phyloP scores from a whole-genome alignment of 2,329 filamentous ascomycete species.

The Diaporthe capsici region DNA sequence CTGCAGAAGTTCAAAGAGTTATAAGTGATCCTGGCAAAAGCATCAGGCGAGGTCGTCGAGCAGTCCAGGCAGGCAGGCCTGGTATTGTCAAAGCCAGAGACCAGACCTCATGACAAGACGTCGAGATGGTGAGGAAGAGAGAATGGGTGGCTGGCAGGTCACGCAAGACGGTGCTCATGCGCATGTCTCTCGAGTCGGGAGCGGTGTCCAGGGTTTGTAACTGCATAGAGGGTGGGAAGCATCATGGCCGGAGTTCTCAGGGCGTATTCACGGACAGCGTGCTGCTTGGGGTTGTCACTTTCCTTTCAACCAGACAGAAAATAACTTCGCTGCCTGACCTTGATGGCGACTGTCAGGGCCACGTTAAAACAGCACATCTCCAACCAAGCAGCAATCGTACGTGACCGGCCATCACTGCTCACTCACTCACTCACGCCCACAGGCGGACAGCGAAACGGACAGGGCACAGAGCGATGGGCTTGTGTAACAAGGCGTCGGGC shows the following conservation, averaged over 20 bases:
- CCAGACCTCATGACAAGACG: neutral
- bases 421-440: neutral
- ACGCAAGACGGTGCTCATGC: neutral
- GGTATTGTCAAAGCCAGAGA: neutral
- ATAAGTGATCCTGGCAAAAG: neutral
- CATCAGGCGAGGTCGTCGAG: neutral
- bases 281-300: neutral
- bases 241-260: slow-evolving; percentile 11
- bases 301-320: neutral
- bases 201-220: neutral
- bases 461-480: neutral
- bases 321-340: neutral
- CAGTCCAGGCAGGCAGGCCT: too few relatives aligned
- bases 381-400: neutral
- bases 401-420: neutral
- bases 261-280: neutral
- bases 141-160: neutral
- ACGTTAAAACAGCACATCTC: neutral
- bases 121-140: neutral
- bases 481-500: neutral
- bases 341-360: neutral
- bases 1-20: neutral
- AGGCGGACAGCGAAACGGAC: neutral
- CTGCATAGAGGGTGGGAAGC: neutral
- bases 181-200: neutral